Percentiles rank a stretch among this genome's conserved stretches.
Conservation (phyloP, 2,329 filamentous ascomycete genomes). For the Dothideomycetes sp. region DNA sequence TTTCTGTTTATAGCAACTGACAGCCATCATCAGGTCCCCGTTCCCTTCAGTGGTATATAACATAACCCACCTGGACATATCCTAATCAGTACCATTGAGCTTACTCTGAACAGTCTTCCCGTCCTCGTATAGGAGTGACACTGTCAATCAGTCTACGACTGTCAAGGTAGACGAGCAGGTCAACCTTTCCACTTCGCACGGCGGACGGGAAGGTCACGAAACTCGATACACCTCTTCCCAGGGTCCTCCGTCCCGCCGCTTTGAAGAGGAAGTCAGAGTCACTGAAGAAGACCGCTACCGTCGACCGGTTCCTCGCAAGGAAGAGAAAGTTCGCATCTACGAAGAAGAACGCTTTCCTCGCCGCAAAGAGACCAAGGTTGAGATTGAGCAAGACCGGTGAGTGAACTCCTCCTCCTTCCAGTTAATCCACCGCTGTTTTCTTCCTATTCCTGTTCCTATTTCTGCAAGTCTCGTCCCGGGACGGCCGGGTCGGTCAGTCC, state of each 20-base stretch:
- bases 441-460: constrained; percentile 16
- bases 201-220: constrained; percentile 96
- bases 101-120: constrained; percentile 61
- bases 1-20: not conserved
- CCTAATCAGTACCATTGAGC: not conserved
- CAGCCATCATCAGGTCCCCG: constrained; percentile 13
- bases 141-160: constrained; percentile 55
- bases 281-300: constrained; percentile 67
- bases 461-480: constrained; percentile 10
- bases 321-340: constrained; percentile 32
- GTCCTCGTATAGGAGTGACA: constrained; percentile 83
- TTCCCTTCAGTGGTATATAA: constrained; percentile 17
- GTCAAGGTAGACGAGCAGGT: constrained; percentile 85
- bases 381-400: constrained; percentile 46
- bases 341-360: constrained; percentile 32
- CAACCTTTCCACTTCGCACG: constrained; percentile 65
- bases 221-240: constrained; percentile 57
- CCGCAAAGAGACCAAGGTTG: constrained; percentile 20
- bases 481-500: constrained; percentile 14
- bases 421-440: constrained; percentile 11
- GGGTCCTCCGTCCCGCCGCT: constrained; percentile 56
- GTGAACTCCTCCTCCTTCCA: constrained; percentile 19
- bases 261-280: constrained; percentile 81
- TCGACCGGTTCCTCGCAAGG: constrained; percentile 54
- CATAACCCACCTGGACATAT: not conserved